Base-by-base conservation (phyloP, 306 rosid genomes). In the Arachis stenosperma region DNA sequence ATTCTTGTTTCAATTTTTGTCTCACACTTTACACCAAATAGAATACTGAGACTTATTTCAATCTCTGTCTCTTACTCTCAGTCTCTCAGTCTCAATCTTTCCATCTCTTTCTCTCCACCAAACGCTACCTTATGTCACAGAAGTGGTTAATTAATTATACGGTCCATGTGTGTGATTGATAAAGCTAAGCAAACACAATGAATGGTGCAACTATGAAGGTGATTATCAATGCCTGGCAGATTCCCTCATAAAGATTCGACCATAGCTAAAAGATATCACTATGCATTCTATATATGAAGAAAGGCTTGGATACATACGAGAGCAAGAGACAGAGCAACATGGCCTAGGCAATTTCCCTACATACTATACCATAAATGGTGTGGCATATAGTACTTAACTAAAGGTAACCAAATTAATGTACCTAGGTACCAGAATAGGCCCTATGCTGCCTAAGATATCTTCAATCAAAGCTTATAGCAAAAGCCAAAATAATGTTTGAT, bases 261-360 rank as follows among this genome's bases (percentile, higher is more conserved):
- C 60, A 36, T 44, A 6, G 42, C 70, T 27, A 74, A 74, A 61
- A 63, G 54, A 15, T 12, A 74, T 13, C 8, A 36, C 27, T 60
- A 37, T 37, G 50, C 10, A 7, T 9, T 15, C 62, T 68, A 67
- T 54, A 27, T 8, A 9, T 14, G 68, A 17, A 58, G 1, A 11
- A 30, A 58, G 14, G 40, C 13, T 72, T 61, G 60, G 69, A 40
- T 40, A 14, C 40, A 50, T 61, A 42, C 60, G 65, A 61, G 65
- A 69, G 71, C 71, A 62, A 78, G 54, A 71, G 57, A 64, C 73
- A 71, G 15, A 62, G 55, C 67, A 46, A 71, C 54, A 46, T 64
- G 73, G 61, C 40, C 41, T 64, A 22, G 54, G 47, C 64, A 56
- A 40, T 55, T 29, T 33, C 37, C 37, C 37, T 4, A 33, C 37